phyloP scores from a whole-genome alignment of 1,139 yeast species.

The Yarrowia galli region DNA sequence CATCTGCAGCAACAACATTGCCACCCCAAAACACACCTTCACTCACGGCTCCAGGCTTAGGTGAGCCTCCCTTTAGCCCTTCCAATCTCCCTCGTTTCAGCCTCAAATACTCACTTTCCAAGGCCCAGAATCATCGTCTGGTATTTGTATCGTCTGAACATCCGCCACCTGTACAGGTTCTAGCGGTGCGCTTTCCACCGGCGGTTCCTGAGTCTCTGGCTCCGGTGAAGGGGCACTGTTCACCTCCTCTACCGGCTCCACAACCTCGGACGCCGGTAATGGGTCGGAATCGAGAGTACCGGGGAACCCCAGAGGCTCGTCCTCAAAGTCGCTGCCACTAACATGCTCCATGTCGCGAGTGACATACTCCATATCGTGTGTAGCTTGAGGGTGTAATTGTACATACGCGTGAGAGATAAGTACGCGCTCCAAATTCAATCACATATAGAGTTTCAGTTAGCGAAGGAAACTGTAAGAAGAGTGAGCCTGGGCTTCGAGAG shows the following conservation, averaged over 20 bases:
- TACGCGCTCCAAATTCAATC: conserved; percentile 27
- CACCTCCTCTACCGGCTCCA: conserved; percentile 18
- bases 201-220: background rate
- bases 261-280: background rate
- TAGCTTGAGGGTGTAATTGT: background rate
- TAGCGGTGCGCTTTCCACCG: background rate
- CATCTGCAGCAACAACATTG: too few relatives aligned
- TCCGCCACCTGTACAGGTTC: background rate
- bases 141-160: background rate
- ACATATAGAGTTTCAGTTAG: background rate
- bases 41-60: too few relatives aligned
- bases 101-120: conserved; percentile 19
- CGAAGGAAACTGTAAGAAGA: background rate
- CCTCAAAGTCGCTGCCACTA: conserved; percentile 39
- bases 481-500: background rate
- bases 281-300: conserved; percentile 30
- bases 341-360: conserved; percentile 23
- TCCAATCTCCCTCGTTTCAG: background rate
- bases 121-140: background rate
- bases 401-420: conserved; percentile 15
- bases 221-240: conserved; percentile 21
- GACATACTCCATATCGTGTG: conserved; percentile 21
- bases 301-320: conserved; percentile 35
- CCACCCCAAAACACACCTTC: too few relatives aligned
- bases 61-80: background rate